Evolutionary conservation across 768 basidiomycete species (phyloP), one percentile per base, ranked within the genome.

Genomic region (Lactarius indigo): DNA sequence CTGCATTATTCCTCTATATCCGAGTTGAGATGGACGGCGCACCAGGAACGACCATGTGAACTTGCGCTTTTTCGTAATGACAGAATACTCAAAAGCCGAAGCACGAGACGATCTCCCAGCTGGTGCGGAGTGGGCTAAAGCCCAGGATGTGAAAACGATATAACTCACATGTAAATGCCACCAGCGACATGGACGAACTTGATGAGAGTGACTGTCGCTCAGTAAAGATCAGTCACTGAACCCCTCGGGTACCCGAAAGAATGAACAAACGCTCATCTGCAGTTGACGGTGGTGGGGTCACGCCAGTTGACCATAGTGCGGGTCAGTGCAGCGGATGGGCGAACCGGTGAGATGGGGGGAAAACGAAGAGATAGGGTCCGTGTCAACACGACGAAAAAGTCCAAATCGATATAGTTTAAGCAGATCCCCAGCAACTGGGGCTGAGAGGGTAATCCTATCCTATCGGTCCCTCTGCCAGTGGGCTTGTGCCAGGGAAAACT

Each of bases 101-200:
- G 31, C 54, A 62, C 30, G n/a, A 41, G 23, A 66, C 1, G 47
- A 68, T 58, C 31, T 68, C 68, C 68, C 68, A 68, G 44, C 68
- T 66, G 13, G 35, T 35, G 41, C 13, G 2, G 17, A 30, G 31
- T 52, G 23, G 44, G 18, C 30, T 41, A n/a, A n/a, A 44, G 12
- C 9, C n/a, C 12, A 33, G 31, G 7, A 57, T 18, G 35, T 12
- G n/a, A 61, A 52, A 26, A 35, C 5, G 17, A 50, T 20, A 26
- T 47, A 33, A 7, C 60, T 56, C n/a, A 67, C 68, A 69, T 59
- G 52, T 69, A 63, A 35, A 69, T 15, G 17, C 68, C 66, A 20
- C 57, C 68, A 13, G 63, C 20, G 23, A 68, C 61, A 50, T 67
- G 61, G 3, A 44, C 15, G 6, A 64, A 28, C 52, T 68, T 68